phyloP scores from a whole-genome alignment of 495 filamentous ascomycete genomes.

The Aspergillus wentii region DNA sequence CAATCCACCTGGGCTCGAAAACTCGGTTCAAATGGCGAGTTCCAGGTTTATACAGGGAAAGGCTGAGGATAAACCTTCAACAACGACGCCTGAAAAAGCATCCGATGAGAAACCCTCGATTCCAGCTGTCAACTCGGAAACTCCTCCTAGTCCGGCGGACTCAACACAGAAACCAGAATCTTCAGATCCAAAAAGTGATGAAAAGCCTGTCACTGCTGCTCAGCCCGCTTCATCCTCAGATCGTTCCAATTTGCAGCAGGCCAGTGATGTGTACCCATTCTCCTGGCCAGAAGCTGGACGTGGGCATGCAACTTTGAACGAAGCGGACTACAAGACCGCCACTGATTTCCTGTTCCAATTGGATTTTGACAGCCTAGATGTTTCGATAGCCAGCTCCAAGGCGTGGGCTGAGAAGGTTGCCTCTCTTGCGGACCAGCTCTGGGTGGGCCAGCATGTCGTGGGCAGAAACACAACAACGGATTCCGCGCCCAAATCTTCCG shows the following conservation, averaged over 20 bases:
- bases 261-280: constrained; percentile 47
- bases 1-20: constrained; percentile 41
- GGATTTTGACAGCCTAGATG: constrained; percentile 70
- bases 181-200: constrained; percentile 31
- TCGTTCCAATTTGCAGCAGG: background rate
- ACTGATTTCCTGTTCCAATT: constrained; percentile 75
- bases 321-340: constrained; percentile 70
- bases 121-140: background rate
- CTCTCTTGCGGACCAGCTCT: constrained; percentile 44
- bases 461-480: constrained; percentile 33
- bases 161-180: too few relatives aligned
- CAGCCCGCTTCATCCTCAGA: constrained; percentile 30
- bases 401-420: constrained; percentile 66
- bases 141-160: too few relatives aligned
- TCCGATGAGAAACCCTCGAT: background rate
- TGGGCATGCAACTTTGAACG: constrained; percentile 64
- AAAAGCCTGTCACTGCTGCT: constrained; percentile 3
- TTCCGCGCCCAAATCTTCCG: constrained; percentile 21
- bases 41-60: constrained; percentile 10
- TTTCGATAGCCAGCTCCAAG: constrained; percentile 63
- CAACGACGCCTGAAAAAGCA: constrained; percentile 1
- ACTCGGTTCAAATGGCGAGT: constrained; percentile 36
- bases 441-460: constrained; percentile 50
- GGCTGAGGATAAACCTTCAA: constrained; percentile 6
- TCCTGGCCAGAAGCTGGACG: constrained; percentile 64